phyloP scores from a whole-genome alignment of 805 yeast genomes.

The Debaryomyces castellii region DNA sequence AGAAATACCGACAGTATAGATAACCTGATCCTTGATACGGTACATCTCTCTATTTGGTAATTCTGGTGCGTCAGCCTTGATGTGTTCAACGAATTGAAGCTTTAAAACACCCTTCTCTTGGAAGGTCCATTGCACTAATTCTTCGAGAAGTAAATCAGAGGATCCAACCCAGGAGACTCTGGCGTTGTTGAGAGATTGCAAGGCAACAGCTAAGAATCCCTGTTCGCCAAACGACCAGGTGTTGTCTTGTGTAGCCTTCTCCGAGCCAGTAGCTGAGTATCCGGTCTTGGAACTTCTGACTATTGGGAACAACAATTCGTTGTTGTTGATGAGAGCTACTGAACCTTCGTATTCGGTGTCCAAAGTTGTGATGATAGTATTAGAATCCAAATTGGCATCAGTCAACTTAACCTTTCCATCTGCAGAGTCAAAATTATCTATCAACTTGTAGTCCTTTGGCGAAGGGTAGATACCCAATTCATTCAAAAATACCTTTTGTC shows the following conservation, averaged over 20 bases:
- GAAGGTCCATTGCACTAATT: slow-evolving; percentile 63
- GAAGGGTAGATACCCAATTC: slow-evolving; percentile 84
- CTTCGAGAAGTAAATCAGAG: slow-evolving; percentile 43
- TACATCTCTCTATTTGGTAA: slow-evolving; percentile 46
- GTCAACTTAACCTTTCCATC: slow-evolving; percentile 29
- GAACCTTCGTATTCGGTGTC: slow-evolving; percentile 44
- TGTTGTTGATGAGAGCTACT: slow-evolving; percentile 69
- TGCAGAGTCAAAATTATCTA: slow-evolving; percentile 60
- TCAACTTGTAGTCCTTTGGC: slow-evolving; percentile 64
- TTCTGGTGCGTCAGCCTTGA: slow-evolving; percentile 48
- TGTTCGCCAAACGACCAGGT: slow-evolving; percentile 83
- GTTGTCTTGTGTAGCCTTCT: slow-evolving; percentile 40
- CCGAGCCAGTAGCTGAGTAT: slow-evolving; percentile 47
- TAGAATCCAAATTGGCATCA: slow-evolving; percentile 25
- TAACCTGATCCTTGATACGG: slow-evolving; percentile 71
- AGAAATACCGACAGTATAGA: slow-evolving; percentile 52
- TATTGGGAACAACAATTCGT: slow-evolving; percentile 69
- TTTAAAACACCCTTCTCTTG: slow-evolving; percentile 65
- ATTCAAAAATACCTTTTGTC: slow-evolving; percentile 60
- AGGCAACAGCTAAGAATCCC: slow-evolving; percentile 69
- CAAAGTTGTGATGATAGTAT: slow-evolving; percentile 14
- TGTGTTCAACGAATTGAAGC: slow-evolving; percentile 53
- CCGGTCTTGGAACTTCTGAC: slow-evolving; percentile 66
- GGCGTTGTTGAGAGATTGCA: slow-evolving; percentile 79
- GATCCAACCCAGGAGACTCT: slow-evolving; percentile 84